phyloP scores from a whole-genome alignment of 495 filamentous ascomycete species.

The Trichoderma orchidacearum region DNA sequence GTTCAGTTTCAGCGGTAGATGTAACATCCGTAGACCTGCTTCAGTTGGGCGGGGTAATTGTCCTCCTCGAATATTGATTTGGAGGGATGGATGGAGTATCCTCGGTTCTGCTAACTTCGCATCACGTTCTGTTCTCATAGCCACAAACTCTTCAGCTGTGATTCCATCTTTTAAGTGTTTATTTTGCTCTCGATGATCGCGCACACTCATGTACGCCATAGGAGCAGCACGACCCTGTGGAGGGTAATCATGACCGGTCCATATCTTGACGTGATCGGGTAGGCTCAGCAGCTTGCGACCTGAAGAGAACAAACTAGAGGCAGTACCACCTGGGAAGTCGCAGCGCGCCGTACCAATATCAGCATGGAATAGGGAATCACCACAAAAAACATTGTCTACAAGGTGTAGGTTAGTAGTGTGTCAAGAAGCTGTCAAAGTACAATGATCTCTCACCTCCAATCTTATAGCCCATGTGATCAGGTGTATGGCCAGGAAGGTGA shows the following conservation, averaged over 20 bases:
- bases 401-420: not conserved
- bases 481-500: conserved; percentile 48
- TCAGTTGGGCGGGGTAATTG: conserved; percentile 23
- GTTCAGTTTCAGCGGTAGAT: conserved; percentile 27
- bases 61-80: conserved; percentile 45
- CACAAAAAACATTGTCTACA: conserved; percentile 42
- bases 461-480: conserved; percentile 46
- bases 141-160: conserved; percentile 33
- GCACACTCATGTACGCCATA: conserved; percentile 31
- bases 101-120: conserved; percentile 30
- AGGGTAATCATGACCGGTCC: conserved; percentile 39
- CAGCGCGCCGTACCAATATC: conserved; percentile 46
- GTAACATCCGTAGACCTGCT: conserved; percentile 22
- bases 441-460: conserved; percentile 27
- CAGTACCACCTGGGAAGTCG: conserved; percentile 46
- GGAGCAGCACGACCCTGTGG: conserved; percentile 15
- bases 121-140: conserved; percentile 33
- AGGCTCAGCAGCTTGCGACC: conserved; percentile 31
- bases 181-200: conserved; percentile 34
- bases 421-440: not conserved
- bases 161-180: conserved; percentile 34
- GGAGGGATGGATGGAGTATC: conserved; percentile 41
- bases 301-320: conserved; percentile 29
- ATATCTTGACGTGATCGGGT: conserved; percentile 29
- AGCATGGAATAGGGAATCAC: conserved; percentile 45